phyloP scores from a whole-genome alignment of 2,329 filamentous ascomycete genomes.

The Stachybotrys chlorohalonatus region DNA sequence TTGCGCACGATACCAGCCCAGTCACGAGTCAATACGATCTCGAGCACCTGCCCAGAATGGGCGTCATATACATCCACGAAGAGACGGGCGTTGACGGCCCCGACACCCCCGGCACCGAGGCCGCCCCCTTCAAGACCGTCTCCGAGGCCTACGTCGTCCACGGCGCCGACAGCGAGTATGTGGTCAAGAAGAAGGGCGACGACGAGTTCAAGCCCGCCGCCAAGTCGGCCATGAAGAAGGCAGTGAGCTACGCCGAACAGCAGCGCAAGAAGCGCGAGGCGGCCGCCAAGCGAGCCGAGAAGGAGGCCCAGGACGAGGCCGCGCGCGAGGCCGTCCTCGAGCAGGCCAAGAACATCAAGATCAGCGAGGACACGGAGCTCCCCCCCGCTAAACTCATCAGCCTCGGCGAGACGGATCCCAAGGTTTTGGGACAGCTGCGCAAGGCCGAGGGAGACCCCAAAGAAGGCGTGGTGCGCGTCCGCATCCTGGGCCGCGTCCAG shows the following conservation, averaged over 20 bases:
- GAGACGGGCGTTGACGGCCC: conserved; percentile 1
- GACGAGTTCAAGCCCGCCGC: conserved; percentile 16
- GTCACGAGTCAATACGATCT: not conserved
- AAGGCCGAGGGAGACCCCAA: conserved; percentile 21
- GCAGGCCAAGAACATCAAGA: conserved; percentile 17
- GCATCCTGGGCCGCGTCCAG: conserved; percentile 76
- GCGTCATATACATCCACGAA: conserved; percentile 2
- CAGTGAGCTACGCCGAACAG: conserved; percentile 11
- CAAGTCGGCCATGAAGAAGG: conserved; percentile 18
- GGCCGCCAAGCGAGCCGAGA: conserved; percentile 14
- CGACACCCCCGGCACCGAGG: conserved; percentile 2
- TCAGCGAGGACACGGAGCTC: conserved; percentile 57
- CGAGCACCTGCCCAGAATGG: not conserved
- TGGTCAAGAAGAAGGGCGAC: conserved; percentile 5
- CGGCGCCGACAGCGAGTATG: conserved; percentile 3
- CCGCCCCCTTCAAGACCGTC: conserved; percentile 3
- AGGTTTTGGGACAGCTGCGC: conserved; percentile 20
- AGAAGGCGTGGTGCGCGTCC: conserved; percentile 44
- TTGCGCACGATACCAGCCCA: not conserved
- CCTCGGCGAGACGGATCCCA: conserved; percentile 41
- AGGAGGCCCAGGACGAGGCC: conserved; percentile 12
- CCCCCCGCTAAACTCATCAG: conserved; percentile 68
- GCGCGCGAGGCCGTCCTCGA: conserved; percentile 12
- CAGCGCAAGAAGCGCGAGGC: conserved; percentile 17
- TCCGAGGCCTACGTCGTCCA: conserved; percentile 2